Evolutionary conservation across 2,329 filamentous ascomycete species (phyloP), one percentile per base, ranked within the genome.

Genomic region (Calycina marina): DNA sequence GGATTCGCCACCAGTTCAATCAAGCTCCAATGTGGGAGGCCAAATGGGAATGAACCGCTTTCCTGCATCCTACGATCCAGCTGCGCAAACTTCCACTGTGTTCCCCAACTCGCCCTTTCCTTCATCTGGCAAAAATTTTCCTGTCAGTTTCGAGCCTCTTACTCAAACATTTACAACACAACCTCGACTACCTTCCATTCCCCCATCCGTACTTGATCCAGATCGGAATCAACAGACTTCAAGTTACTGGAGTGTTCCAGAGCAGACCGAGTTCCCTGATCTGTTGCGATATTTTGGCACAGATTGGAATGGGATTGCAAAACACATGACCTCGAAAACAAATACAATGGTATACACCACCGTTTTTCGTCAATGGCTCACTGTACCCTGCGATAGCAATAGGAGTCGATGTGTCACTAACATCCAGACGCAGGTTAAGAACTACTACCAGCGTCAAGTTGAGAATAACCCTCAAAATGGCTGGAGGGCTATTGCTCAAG

Each of bases 171-270:
- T 36, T 36, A 34, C 39, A 27, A 34, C 24, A 24, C 44, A 42
- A 30, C 50, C 53, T 32, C 51, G 46, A 24, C 18, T 47, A 15
- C 46, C 35, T 4, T 48, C 48, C 26, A 42, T 43, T 13, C 42
- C 49, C 17, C 47, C 47, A 14, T 29, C 36, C 13, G 32, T 29
- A 13, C 43, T 43, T 16, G 46, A 52, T 14, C 43, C 44, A 28
- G 45, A 49, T 35, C 47, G 44, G 20, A 36, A 41, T n/a, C 48
- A 48, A 34, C 73, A 76, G 42, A 72, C 77, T 10, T 84, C 78
- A 1, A 88, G 81, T 54, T 90, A 90, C 53, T 90, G 82, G 82
- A 88, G 81, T 47, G 81, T 88, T 14, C 78, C 77, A 1, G 82
- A 90, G 56, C 67, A 77, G 34, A 77, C 67, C 28, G 81, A 86